These are phyloP conservation scores for Globisporangium emineosum DNA, from an alignment of 352 stramenopile genomes.

Conservation along the genomic window DNA sequence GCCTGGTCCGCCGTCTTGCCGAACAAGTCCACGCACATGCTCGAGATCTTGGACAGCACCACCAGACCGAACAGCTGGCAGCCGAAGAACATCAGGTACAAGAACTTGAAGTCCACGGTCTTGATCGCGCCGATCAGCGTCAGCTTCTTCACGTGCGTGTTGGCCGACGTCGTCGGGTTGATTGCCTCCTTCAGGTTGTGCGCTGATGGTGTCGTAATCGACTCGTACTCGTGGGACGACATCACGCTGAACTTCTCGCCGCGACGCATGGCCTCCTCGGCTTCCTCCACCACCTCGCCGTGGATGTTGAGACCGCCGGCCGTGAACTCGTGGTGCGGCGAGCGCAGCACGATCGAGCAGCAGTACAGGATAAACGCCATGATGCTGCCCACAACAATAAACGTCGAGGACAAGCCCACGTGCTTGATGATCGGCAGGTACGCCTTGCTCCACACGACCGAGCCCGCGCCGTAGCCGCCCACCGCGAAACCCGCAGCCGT, in stretches of 20 bases:
- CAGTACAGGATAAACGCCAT: slow-evolving; percentile 36
- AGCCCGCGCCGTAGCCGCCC: slow-evolving; percentile 55
- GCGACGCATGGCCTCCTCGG: slow-evolving; percentile 28
- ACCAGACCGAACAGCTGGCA: slow-evolving; percentile 65
- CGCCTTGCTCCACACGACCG: slow-evolving; percentile 63
- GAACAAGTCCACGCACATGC: slow-evolving; percentile 55
- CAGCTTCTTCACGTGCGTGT: slow-evolving; percentile 43
- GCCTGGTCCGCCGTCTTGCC: slow-evolving; percentile 32
- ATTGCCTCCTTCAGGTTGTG: slow-evolving; percentile 30
- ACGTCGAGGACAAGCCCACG: slow-evolving; percentile 41
- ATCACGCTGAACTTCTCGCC: slow-evolving; percentile 43
- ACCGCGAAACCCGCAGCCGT: slow-evolving; percentile 68
- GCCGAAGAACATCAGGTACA: slow-evolving; percentile 68
- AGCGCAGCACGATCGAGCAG: slow-evolving; percentile 44
- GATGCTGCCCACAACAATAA: slow-evolving; percentile 44
- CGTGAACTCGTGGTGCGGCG: slow-evolving; percentile 43
- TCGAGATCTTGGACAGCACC: slow-evolving; percentile 55
- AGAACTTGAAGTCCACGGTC: slow-evolving; percentile 52
- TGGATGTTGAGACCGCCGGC: slow-evolving; percentile 59
- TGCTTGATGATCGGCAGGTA: slow-evolving; percentile 57
- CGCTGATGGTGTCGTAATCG: slow-evolving; percentile 31
- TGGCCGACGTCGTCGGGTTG: slow-evolving; percentile 25
- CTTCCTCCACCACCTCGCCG: slow-evolving; percentile 39
- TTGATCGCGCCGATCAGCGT: slow-evolving; percentile 51
- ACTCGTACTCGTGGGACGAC: slow-evolving; percentile 46